Percentiles rank a stretch among this genome's conserved stretches.
These are phyloP conservation scores for Verticillium nonalfalfae DNA, from an alignment of 2,329 filamentous ascomycete genomes.

Conservation along the genomic window DNA sequence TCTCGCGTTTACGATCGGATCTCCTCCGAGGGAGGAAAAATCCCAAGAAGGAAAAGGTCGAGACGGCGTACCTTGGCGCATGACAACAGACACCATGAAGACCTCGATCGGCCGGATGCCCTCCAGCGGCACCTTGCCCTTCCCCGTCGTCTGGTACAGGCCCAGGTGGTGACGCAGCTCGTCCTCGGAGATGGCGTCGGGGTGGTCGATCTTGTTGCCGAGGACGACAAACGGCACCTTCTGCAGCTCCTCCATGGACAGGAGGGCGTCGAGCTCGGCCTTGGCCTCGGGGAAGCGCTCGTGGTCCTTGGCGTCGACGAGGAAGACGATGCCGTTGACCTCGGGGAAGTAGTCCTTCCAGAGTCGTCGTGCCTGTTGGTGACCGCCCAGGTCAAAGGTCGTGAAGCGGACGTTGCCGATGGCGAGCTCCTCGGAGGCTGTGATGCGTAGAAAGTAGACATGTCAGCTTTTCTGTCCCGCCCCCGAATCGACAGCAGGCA, in stretches of 20 bases:
- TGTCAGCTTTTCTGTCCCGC: constrained; percentile 9
- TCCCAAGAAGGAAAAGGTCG: too few relatives aligned
- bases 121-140: constrained; percentile 89
- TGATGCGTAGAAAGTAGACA: background rate
- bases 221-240: constrained; percentile 96
- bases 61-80: constrained; percentile 71
- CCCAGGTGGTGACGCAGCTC: constrained; percentile 89
- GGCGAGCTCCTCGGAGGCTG: constrained; percentile 83
- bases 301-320: constrained; percentile 95
- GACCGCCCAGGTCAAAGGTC: constrained; percentile 88
- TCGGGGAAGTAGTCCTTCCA: constrained; percentile 98
- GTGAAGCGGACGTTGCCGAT: constrained; percentile 94
- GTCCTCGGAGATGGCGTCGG: constrained; percentile 90
- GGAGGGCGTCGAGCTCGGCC: constrained; percentile 89
- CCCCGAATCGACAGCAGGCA: constrained; percentile 12
- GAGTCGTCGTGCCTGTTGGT: constrained; percentile 88
- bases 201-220: constrained; percentile 99
- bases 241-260: constrained; percentile 92
- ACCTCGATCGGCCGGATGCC: constrained; percentile 93
- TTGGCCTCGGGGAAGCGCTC: constrained; percentile 93
- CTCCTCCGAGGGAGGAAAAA: background rate
- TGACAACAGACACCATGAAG: constrained; percentile 98
- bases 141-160: constrained; percentile 92
- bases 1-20: too few relatives aligned
- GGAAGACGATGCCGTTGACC: constrained; percentile 94